Percentiles rank a stretch among this genome's conserved stretches.
These are phyloP conservation scores for Irpex sp. DNA, from an alignment of 1,284 basidiomycete genomes.

Conservation along the genomic window DNA sequence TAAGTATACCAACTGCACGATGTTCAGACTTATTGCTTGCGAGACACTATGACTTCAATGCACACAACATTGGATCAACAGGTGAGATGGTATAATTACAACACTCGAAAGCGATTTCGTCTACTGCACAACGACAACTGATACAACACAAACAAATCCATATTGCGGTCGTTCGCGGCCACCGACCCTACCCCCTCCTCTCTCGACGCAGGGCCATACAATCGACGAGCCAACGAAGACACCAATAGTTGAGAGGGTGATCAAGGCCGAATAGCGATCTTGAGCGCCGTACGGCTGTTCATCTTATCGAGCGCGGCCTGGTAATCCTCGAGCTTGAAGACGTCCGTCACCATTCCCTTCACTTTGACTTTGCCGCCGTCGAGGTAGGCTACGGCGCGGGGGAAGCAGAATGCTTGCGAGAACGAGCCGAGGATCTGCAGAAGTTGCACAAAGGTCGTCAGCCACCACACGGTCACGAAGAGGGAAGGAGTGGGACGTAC, in stretches of 20 bases:
- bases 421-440: conserved; percentile 55
- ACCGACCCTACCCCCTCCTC: too few species aligned
- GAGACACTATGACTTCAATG: too few species aligned
- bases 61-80: too few species aligned
- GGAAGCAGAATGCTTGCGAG: conserved; percentile 58
- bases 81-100: too few species aligned
- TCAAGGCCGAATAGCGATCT: conserved; percentile 34
- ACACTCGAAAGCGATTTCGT: too few species aligned
- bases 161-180: too few species aligned
- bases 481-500: neutral
- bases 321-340: conserved; percentile 50
- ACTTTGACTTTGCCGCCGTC: conserved; percentile 49
- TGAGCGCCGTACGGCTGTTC: conserved; percentile 37
- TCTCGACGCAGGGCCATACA: neutral
- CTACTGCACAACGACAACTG: too few species aligned
- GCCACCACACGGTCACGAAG: neutral
- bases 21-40: too few species aligned
- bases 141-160: too few species aligned
- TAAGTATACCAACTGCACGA: too few species aligned
- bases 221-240: neutral
- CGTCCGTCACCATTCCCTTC: conserved; percentile 38
- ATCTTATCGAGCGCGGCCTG: conserved; percentile 59
- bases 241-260: neutral
- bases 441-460: neutral
- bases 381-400: conserved; percentile 54